Base-by-base conservation (phyloP, 805 yeast species). In the Hanseniaspora valbyensis region DNA sequence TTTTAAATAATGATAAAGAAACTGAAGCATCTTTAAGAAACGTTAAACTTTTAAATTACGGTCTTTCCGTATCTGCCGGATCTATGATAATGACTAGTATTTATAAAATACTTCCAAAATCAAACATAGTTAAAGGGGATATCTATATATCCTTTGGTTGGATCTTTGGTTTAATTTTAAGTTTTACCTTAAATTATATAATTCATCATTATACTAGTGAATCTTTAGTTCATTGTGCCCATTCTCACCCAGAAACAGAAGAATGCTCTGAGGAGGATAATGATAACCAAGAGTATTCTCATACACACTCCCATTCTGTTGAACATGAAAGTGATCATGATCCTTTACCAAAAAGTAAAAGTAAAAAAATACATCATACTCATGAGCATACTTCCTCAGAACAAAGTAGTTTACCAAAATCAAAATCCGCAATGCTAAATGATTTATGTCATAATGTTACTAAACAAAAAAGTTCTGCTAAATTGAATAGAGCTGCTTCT, bases 151-250 rank as follows among this genome's bases (percentile, higher is more conserved):
- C 75, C 9, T 73, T 74, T 55, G 69, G 68, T 3, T 57, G 60
- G 26, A 8, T 77, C 3, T 58, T 66, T 1, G 97, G 98, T 2
- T 74, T 83, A 2, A 41, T 67, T 1, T 54, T 77, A 1, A 85
- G 95, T 59, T 62, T 77, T 0, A 53, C 65, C 1, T 66, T 90
- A 50, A 89, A 88, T 62, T 61, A 69, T 25, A 33, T 81, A 1
- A 77, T 92, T 4, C 96, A 89, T 63, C 63, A 77, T 32, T 64
- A 80, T 48, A 85, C 96, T 0, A 77, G 90, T 45, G 85, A 85
- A 61, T 80, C 89, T 29, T 75, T 89, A 30, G 83, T 89, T 0
- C 96, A 88, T 61, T 88, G 96, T 65, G 82, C 78, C 14, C 95
- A 88, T 58, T 66, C 12, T 62, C 59, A 22, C 63, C 58, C n/a